Conservation (phyloP, 495 filamentous ascomycete species). For the Poronia punctata region DNA sequence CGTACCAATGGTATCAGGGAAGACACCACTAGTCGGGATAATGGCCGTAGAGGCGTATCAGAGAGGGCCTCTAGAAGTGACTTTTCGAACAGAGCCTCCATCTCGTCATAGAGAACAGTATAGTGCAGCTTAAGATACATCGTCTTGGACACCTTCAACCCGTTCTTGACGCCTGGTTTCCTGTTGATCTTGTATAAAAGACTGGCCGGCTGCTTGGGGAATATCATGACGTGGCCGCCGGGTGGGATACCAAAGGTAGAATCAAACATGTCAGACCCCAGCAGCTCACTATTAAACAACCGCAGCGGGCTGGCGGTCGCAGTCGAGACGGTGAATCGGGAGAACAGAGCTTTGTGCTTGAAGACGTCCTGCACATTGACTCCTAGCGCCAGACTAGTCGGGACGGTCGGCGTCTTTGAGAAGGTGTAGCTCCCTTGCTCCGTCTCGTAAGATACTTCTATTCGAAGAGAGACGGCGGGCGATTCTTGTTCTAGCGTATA, state of each 20-base stretch:
- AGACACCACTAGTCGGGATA: slow-evolving; percentile 41
- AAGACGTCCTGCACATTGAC: slow-evolving; percentile 98
- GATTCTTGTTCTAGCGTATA: slow-evolving; percentile 80
- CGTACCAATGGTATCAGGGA: slow-evolving; percentile 47
- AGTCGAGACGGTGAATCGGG: slow-evolving; percentile 80
- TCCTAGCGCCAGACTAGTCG: slow-evolving; percentile 69
- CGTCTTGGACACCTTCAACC: slow-evolving; percentile 36
- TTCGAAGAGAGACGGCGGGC: slow-evolving; percentile 60
- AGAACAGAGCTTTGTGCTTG: slow-evolving; percentile 74
- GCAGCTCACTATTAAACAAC: slow-evolving; percentile 61
- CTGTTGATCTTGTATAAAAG: slow-evolving; percentile 72
- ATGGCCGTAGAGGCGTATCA: slow-evolving; percentile 33
- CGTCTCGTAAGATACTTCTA: slow-evolving; percentile 75
- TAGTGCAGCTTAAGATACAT: slow-evolving; percentile 72
- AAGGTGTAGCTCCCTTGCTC: slow-evolving; percentile 65
- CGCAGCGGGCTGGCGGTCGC: slow-evolving; percentile 67
- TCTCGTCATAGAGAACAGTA: slow-evolving; percentile 67
- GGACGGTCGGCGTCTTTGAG: slow-evolving; percentile 54
- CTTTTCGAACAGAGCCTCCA: slow-evolving; percentile 38
- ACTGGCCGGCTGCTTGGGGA: slow-evolving; percentile 72
- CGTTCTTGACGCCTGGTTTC: slow-evolving; percentile 25
- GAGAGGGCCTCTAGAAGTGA: slow-evolving; percentile 33
- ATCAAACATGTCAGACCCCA: slow-evolving; percentile 60
- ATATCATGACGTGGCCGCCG: slow-evolving; percentile 55
- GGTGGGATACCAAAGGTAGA: slow-evolving; percentile 54